A percentile compares a stretch with the other conserved stretches of the same genome.
Conservation (phyloP, 164 flowering plant species). For the Platanus orientalis region DNA sequence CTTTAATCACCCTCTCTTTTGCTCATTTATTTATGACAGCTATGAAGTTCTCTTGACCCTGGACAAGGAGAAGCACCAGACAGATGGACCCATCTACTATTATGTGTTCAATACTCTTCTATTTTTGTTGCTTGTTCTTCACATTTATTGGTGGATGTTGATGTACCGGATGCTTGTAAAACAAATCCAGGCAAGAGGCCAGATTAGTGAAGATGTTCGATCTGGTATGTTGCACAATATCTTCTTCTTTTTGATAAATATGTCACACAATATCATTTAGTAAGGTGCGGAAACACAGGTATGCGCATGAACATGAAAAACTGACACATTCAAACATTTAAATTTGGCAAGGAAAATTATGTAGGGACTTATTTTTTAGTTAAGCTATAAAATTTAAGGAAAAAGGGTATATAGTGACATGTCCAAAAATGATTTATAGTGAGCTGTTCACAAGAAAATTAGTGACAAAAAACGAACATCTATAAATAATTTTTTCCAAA, state of each 20-base stretch:
- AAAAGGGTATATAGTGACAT: no score
- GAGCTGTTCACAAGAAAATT: no score
- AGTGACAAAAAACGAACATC: no score
- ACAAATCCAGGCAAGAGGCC: conserved; percentile 83
- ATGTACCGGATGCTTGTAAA: conserved; percentile 85
- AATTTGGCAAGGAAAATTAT: no score
- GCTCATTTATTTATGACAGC: conserved; percentile 37
- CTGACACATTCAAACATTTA: no score
- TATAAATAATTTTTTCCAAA: no score
- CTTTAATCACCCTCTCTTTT: background rate
- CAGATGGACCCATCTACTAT: conserved; percentile 79
- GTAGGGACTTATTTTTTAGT: no score
- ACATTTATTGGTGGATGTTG: conserved; percentile 90
- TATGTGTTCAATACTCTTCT: conserved; percentile 82
- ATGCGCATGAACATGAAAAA: background rate
- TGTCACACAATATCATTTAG: background rate
- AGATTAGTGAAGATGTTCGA: conserved; percentile 86
- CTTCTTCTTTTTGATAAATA: no score
- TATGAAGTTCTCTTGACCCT: conserved; percentile 65
- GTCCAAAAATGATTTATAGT: no score
- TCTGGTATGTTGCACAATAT: conserved; percentile 59
- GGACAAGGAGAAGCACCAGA: conserved; percentile 58
- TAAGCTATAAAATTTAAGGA: no score
- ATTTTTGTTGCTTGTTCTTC: conserved; percentile 76
- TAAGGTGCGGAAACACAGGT: background rate